Conservation (phyloP, 2,329 filamentous ascomycete species). For the Westerdykella sp. region DNA sequence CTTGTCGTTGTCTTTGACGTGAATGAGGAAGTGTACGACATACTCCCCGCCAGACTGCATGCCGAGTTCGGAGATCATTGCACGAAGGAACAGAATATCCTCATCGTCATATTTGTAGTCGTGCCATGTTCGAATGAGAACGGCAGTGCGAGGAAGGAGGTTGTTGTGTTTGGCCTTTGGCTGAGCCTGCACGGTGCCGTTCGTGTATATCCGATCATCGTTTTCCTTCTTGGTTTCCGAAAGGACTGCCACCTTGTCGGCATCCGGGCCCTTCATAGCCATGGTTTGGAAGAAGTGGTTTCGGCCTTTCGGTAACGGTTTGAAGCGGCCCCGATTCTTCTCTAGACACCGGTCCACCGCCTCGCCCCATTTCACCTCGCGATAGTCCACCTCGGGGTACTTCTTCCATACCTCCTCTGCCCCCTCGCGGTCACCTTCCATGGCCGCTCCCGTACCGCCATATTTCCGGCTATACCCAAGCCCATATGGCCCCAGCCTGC, state of each 20-base stretch:
- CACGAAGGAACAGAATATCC: slow-evolving; percentile 74
- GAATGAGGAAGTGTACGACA: slow-evolving; percentile 73
- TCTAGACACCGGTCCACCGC: slow-evolving; percentile 67
- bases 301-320: slow-evolving; percentile 27
- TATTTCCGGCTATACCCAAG: slow-evolving; percentile 73
- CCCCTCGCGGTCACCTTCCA: slow-evolving; percentile 77
- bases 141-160: slow-evolving; percentile 58
- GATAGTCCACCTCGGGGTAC: slow-evolving; percentile 67
- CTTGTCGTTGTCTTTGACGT: slow-evolving; percentile 71
- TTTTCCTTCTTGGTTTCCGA: background rate
- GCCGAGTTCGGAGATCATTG: slow-evolving; percentile 71
- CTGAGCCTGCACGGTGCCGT: slow-evolving; percentile 13
- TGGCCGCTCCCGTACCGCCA: slow-evolving; percentile 78
- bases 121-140: slow-evolving; percentile 78
- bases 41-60: slow-evolving; percentile 77
- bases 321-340: slow-evolving; percentile 66
- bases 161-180: slow-evolving; percentile 29
- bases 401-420: slow-evolving; percentile 72
- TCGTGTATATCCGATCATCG: slow-evolving; percentile 5
- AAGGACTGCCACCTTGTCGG: slow-evolving; percentile 1
- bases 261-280: slow-evolving; percentile 23
- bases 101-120: slow-evolving; percentile 73
- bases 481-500: slow-evolving; percentile 81
- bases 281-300: slow-evolving; percentile 40
- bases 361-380: slow-evolving; percentile 70